phyloP scores from a whole-genome alignment of 331 rosid species.

The Malus hybrid region DNA sequence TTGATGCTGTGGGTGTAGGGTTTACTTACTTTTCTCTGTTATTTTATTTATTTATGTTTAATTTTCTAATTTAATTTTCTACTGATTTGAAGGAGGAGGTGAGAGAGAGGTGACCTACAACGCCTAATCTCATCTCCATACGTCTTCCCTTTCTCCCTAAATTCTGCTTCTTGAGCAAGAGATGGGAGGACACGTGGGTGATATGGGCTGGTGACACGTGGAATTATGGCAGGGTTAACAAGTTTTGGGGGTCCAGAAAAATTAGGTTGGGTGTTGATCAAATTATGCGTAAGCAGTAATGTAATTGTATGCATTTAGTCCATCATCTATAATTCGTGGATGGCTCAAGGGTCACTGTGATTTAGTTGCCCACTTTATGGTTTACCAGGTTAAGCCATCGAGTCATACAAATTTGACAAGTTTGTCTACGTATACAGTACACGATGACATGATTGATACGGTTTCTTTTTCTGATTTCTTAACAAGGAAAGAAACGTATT shows the following conservation, averaged over 20 bases:
- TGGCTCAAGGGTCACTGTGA: not conserved
- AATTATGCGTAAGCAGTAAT: conserved; percentile 23
- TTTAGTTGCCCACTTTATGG: not conserved
- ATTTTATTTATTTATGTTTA: not conserved
- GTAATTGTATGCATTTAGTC: not conserved
- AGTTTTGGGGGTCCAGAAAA: not conserved
- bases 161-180: not conserved
- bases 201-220: conserved; percentile 33
- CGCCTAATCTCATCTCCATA: conserved; percentile 45
- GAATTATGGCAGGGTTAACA: not conserved
- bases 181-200: conserved; percentile 17
- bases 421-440: no score
- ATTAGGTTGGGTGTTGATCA: conserved; percentile 73
- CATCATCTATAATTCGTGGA: not conserved
- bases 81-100: conserved; percentile 25
- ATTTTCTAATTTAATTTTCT: not conserved
- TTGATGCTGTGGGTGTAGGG: not conserved
- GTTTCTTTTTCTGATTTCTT: no score
- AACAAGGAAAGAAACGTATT: no score
- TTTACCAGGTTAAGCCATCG: not conserved
- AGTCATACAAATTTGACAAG: not conserved
- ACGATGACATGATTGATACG: no score
- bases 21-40: not conserved
- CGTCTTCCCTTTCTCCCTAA: conserved; percentile 1
- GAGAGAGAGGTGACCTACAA: conserved; percentile 75